Conservation (phyloP, 2,329 filamentous ascomycete species). For the Sarocladiaceae sp. region DNA sequence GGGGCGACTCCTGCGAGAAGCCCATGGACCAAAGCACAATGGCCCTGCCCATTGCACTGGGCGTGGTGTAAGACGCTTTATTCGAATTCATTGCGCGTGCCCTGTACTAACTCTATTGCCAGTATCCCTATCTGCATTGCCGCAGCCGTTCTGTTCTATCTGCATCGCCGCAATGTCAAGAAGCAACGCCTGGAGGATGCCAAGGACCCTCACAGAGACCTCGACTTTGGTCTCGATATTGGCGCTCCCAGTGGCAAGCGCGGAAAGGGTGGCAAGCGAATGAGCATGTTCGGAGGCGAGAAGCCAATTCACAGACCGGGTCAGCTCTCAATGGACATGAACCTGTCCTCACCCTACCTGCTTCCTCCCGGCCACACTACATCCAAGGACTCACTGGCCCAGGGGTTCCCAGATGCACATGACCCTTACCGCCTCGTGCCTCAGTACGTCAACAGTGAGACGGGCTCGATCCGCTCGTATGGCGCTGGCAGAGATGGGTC, state of each 20-base stretch:
- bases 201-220: conserved; percentile 78
- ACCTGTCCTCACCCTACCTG: conserved; percentile 81
- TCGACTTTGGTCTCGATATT: conserved; percentile 82
- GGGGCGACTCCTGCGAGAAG: conserved; percentile 50
- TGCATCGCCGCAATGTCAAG: conserved; percentile 72
- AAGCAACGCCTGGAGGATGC: conserved; percentile 71
- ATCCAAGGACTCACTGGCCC: conserved; percentile 79
- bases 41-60: conserved; percentile 61
- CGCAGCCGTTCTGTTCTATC: conserved; percentile 60
- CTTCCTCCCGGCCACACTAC: conserved; percentile 74
- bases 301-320: conserved; percentile 41
- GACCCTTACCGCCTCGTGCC: conserved; percentile 73
- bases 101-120: conserved; percentile 16
- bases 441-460: conserved; percentile 51
- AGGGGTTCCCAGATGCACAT: conserved; percentile 60
- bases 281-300: conserved; percentile 42
- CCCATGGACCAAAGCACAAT: conserved; percentile 47
- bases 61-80: conserved; percentile 56
- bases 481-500: conserved; percentile 34
- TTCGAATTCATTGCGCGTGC: background rate
- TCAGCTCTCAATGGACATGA: conserved; percentile 66
- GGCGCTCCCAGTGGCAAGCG: conserved; percentile 18
- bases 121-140: conserved; percentile 73
- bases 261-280: conserved; percentile 26
- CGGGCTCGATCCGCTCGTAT: conserved; percentile 49